Evolutionary conservation across 805 yeast genomes (phyloP).

Genomic region (Kuraishia piskuri): DNA sequence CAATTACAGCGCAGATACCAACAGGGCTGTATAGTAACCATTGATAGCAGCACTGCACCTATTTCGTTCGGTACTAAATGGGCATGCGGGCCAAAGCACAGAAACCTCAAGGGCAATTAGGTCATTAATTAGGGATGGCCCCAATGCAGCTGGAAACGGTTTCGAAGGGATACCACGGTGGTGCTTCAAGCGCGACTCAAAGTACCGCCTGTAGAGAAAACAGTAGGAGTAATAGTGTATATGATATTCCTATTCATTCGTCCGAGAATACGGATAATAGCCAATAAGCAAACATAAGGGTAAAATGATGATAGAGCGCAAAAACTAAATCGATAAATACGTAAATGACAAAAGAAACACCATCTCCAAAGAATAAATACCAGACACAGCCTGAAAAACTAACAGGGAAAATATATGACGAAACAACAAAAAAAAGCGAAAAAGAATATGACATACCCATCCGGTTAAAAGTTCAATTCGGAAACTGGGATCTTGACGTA

Average conservation of each 20-base stretch:
- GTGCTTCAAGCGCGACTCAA: neutral
- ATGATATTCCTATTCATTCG: neutral
- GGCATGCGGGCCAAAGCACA: neutral
- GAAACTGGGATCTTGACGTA: conserved; percentile 32
- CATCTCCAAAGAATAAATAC: neutral
- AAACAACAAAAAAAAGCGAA: neutral
- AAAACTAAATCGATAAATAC: neutral
- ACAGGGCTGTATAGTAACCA: neutral
- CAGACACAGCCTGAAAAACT: neutral
- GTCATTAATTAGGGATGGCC: neutral
- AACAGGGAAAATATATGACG: neutral
- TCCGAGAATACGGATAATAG: neutral
- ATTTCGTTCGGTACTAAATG: neutral
- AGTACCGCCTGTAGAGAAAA: neutral
- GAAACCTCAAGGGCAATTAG: neutral
- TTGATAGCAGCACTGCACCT: neutral
- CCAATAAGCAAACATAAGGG: neutral
- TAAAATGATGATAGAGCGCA: neutral
- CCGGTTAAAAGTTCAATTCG: neutral
- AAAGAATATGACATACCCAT: neutral
- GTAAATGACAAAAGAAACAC: neutral
- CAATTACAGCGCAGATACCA: neutral
- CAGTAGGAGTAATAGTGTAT: neutral
- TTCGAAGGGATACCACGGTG: neutral
- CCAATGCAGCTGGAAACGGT: neutral